These are phyloP conservation scores for Houttuynia cordata DNA, from an alignment of 164 flowering plant species.

Conservation along the genomic window DNA sequence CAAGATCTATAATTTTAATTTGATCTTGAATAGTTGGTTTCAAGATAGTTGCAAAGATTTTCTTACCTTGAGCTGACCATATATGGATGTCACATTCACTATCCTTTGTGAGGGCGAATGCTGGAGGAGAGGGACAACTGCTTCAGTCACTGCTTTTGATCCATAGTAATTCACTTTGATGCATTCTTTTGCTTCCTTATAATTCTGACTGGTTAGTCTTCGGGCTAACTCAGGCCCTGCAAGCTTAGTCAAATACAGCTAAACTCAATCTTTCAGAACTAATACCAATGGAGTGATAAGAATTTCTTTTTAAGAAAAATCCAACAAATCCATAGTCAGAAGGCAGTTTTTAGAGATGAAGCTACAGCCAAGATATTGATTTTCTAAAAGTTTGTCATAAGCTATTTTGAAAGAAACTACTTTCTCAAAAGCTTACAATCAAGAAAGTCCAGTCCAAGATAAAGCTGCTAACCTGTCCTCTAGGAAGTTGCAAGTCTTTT, in stretches of 20 bases:
- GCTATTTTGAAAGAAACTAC: no score
- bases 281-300: background rate
- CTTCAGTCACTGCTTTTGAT: slow-evolving; percentile 14
- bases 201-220: slow-evolving; percentile 23
- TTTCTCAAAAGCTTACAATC: background rate
- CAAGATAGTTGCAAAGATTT: no score
- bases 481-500: no score
- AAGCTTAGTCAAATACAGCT: slow-evolving; percentile 27
- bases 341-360: no score
- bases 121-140: slow-evolving; percentile 15
- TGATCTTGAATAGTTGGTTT: no score
- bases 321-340: no score
- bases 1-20: no score
- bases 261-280: background rate
- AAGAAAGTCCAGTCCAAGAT: no score
- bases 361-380: no score
- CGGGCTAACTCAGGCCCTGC: slow-evolving; percentile 36
- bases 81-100: slow-evolving; percentile 15
- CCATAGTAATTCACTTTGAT: slow-evolving; percentile 22
- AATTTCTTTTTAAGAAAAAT: background rate
- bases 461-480: no score
- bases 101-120: slow-evolving; percentile 12
- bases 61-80: slow-evolving; percentile 10
- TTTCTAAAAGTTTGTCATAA: no score
- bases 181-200: slow-evolving; percentile 12